Evolutionary conservation across 805 yeast species (phyloP).

Genomic region (Torulaspora maleeae): DNA sequence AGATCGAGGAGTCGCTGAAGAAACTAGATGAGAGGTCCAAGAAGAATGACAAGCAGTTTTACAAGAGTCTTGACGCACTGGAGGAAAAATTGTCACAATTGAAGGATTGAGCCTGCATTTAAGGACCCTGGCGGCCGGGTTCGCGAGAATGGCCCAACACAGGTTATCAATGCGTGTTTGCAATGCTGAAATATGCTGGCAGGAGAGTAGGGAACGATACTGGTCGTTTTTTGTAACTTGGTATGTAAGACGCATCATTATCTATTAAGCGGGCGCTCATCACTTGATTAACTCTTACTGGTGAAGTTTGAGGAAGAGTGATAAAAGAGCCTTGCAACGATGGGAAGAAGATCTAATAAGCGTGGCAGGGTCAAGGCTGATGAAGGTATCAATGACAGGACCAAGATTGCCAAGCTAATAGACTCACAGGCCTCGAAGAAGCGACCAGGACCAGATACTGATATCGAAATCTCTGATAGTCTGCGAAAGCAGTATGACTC

Average conservation of each 20-base stretch:
- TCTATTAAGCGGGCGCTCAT: neutral
- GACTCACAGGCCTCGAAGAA: conserved; percentile 6
- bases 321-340: neutral
- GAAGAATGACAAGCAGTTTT: conserved; percentile 24
- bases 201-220: neutral
- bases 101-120: conserved; percentile 5
- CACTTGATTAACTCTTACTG: neutral
- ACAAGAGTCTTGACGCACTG: conserved; percentile 16
- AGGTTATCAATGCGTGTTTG: no score
- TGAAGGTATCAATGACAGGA: conserved; percentile 1
- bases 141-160: no score
- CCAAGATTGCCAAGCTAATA: conserved; percentile 8
- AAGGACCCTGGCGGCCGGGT: neutral
- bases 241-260: neutral
- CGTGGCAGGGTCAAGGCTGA: conserved; percentile 1
- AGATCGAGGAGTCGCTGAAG: conserved; percentile 26
- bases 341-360: conserved; percentile 15
- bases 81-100: conserved; percentile 22
- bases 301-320: neutral
- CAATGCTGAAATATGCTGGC: neutral
- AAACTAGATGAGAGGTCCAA: conserved; percentile 18
- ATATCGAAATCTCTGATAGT: neutral
- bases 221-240: neutral
- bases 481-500: conserved; percentile 1
- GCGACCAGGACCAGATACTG: neutral